A percentile compares a stretch with the other conserved stretches of the same genome.
phyloP scores from a whole-genome alignment of 164 flowering plant species.

The Macadamia integrifolia region DNA sequence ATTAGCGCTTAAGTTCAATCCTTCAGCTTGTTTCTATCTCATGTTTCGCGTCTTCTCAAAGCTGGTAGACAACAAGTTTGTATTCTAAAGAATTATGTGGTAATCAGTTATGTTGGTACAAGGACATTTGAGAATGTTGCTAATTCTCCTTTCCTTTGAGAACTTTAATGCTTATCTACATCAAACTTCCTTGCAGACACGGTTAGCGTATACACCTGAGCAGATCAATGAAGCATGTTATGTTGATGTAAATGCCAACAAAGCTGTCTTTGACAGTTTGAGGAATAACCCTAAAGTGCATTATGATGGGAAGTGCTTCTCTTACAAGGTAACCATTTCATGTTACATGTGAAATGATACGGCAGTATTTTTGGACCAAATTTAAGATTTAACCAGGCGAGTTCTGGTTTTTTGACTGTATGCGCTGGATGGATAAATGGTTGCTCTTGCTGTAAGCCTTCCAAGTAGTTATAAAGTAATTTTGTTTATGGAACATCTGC shows the following conservation, averaged over 20 bases:
- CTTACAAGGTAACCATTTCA: slow-evolving; percentile 53
- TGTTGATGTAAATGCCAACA: slow-evolving; percentile 59
- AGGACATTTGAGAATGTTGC: too few relatives aligned
- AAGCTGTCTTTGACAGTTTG: slow-evolving; percentile 65
- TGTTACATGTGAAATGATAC: neutral
- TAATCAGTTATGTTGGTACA: too few relatives aligned
- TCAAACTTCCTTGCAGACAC: slow-evolving; percentile 37
- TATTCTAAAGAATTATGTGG: too few relatives aligned
- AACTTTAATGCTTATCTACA: neutral
- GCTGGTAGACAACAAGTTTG: too few relatives aligned
- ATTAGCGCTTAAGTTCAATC: too few relatives aligned
- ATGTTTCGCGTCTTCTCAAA: too few relatives aligned
- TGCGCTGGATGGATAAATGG: neutral
- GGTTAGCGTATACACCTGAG: slow-evolving; percentile 58
- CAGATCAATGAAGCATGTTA: slow-evolving; percentile 63
- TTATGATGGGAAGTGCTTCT: slow-evolving; percentile 61
- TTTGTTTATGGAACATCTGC: slow-evolving; percentile 1
- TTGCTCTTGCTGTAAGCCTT: neutral
- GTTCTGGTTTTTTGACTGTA: neutral
- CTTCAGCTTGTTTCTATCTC: too few relatives aligned
- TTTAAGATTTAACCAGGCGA: neutral
- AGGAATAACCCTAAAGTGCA: slow-evolving; percentile 57
- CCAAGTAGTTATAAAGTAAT: neutral
- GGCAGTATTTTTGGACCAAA: neutral
- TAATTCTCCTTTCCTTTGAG: too few relatives aligned